A percentile compares a stretch with the other conserved stretches of the same genome.
Conservation (phyloP, 306 rosid genomes). For the Trichosanthes cucumerina region DNA sequence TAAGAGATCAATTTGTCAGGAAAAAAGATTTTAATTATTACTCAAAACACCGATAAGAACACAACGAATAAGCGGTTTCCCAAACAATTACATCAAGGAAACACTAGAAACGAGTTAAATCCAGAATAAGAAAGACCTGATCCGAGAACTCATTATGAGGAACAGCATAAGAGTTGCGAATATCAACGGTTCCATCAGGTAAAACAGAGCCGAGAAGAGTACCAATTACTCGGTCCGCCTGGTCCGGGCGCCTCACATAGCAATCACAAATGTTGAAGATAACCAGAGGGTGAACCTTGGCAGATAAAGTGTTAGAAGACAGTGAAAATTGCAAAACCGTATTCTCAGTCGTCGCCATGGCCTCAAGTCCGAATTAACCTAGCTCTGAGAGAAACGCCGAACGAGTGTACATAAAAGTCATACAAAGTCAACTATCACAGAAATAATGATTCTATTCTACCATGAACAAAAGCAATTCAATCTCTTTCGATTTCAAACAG, state of each 20-base stretch:
- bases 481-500: no score
- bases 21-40: background rate
- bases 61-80: background rate
- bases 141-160: constrained; percentile 76
- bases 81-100: background rate
- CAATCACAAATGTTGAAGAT: constrained; percentile 85
- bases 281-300: constrained; percentile 77
- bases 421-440: no score
- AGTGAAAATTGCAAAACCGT: constrained; percentile 59
- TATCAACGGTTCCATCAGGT: constrained; percentile 74
- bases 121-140: constrained; percentile 35
- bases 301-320: constrained; percentile 45
- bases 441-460: no score
- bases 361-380: no score
- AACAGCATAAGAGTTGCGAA: constrained; percentile 86
- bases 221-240: constrained; percentile 86
- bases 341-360: constrained; percentile 61
- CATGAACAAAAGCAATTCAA: no score
- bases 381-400: no score
- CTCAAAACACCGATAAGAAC: background rate
- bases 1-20: background rate
- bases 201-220: constrained; percentile 77
- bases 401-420: no score
- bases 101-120: background rate
- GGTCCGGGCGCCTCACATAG: constrained; percentile 82